A percentile compares a stretch with the other conserved stretches of the same genome.
These are phyloP conservation scores for Teunomyces aglyptinius DNA, from an alignment of 805 yeast species.

Conservation along the genomic window DNA sequence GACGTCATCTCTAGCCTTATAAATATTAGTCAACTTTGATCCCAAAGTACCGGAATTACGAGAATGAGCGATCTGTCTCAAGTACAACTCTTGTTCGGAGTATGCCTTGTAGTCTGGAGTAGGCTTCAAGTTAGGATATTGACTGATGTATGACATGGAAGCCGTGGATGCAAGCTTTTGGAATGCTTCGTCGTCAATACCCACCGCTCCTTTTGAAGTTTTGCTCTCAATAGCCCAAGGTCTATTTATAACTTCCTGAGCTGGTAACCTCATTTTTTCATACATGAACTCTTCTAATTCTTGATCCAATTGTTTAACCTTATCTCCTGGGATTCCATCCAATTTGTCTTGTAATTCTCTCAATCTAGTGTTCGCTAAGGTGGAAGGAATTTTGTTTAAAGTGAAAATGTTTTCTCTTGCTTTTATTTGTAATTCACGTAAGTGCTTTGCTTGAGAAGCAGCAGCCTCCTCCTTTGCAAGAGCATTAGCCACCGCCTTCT, in stretches of 20 bases:
- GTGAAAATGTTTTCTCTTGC: conserved; percentile 27
- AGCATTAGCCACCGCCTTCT: conserved; percentile 42
- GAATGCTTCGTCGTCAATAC: conserved; percentile 9
- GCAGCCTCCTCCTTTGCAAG: conserved; percentile 43
- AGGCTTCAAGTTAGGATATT: conserved; percentile 63
- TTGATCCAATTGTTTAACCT: conserved; percentile 39
- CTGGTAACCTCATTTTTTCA: conserved; percentile 33
- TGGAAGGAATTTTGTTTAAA: conserved; percentile 35
- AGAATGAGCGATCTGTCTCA: conserved; percentile 69
- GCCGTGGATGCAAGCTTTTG: conserved; percentile 31
- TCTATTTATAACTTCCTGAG: conserved; percentile 22
- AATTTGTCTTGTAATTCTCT: conserved; percentile 30
- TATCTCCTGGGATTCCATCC: conserved; percentile 25
- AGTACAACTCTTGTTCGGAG: conserved; percentile 70
- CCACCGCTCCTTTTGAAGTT: not conserved
- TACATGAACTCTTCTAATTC: conserved; percentile 40
- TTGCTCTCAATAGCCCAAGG: conserved; percentile 30
- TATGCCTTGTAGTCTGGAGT: conserved; percentile 65
- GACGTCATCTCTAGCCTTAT: conserved; percentile 66
- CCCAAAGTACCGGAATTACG: conserved; percentile 58
- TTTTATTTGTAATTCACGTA: conserved; percentile 30
- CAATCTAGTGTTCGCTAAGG: conserved; percentile 29
- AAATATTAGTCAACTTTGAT: conserved; percentile 59
- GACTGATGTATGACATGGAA: conserved; percentile 24
- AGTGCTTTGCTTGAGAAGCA: conserved; percentile 30